These are phyloP conservation scores for Mycena citricolor DNA, from an alignment of 1,284 basidiomycete genomes.

Conservation along the genomic window DNA sequence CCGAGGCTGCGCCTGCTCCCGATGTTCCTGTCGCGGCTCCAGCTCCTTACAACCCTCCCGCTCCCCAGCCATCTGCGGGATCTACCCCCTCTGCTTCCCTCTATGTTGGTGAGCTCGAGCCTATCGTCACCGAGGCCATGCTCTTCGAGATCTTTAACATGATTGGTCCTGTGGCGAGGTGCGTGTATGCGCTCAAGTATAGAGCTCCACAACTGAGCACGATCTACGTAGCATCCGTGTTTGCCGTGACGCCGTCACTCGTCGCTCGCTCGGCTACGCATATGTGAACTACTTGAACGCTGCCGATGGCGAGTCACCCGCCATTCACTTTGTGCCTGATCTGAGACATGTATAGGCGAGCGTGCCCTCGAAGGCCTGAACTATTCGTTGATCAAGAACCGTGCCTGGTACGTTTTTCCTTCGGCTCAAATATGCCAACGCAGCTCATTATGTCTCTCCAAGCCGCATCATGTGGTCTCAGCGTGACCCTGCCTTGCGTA, in stretches of 20 bases:
- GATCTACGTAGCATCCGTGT: conserved; percentile 88
- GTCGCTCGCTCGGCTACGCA: conserved; percentile 98
- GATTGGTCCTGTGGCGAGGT: conserved; percentile 98
- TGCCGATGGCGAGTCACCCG: conserved; percentile 72
- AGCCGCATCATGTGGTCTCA: conserved; percentile 99
- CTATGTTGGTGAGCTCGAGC: conserved; percentile 99
- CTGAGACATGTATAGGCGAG: conserved; percentile 61
- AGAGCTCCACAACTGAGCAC: too few species aligned
- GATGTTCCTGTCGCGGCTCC: conserved; percentile 37
- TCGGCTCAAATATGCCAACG: not conserved
- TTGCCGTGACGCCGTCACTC: conserved; percentile 99
- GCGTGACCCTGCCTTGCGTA: conserved; percentile 98
- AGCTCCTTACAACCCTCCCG: conserved; percentile 46
- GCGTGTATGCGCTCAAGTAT: conserved; percentile 32
- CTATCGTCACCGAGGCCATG: conserved; percentile 98
- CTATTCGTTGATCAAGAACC: conserved; percentile 98
- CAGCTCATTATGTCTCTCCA: conserved; percentile 24
- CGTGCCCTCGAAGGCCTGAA: conserved; percentile 99
- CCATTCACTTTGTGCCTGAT: conserved; percentile 3
- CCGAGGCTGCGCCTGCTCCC: conserved; percentile 37
- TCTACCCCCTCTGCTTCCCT: conserved; percentile 87
- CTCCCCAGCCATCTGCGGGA: conserved; percentile 48
- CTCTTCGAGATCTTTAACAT: conserved; percentile 99
- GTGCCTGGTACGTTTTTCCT: conserved; percentile 73
- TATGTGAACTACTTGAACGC: conserved; percentile 99